Percentiles rank a stretch among this genome's conserved stretches.
These are phyloP conservation scores for Canavalia ensiformis DNA, from an alignment of 306 rosid species.

Conservation along the genomic window DNA sequence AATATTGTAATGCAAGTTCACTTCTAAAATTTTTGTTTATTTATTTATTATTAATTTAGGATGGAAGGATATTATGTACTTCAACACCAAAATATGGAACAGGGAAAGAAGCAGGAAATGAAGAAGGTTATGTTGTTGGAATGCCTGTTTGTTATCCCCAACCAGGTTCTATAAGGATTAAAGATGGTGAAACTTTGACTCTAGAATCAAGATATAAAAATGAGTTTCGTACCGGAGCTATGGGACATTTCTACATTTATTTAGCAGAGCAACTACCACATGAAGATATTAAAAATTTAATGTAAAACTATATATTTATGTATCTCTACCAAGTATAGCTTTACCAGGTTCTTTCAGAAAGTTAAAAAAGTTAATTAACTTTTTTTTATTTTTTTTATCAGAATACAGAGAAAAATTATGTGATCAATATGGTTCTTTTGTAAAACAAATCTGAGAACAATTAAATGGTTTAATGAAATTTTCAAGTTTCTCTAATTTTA, in stretches of 20 bases:
- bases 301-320: no score
- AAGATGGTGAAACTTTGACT: conserved; percentile 20
- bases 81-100: conserved; percentile 12
- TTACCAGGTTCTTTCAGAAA: no score
- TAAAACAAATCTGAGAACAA: no score
- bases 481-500: no score
- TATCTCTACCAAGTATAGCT: no score
- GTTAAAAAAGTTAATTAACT: no score
- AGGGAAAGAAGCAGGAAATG: conserved; percentile 25
- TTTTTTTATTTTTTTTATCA: no score
- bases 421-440: no score
- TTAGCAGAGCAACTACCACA: conserved; percentile 1
- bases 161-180: conserved; percentile 16
- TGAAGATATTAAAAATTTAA: not conserved
- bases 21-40: not conserved
- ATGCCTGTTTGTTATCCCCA: conserved; percentile 15
- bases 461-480: no score
- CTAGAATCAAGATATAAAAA: not conserved
- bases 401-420: no score
- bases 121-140: not conserved
- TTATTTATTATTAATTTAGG: not conserved
- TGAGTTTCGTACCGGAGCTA: not conserved
- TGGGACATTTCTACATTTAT: conserved; percentile 15
- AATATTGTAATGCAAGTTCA: not conserved
- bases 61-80: not conserved